Conservation (phyloP, 768 basidiomycete species). For the Psilocybe sp. region DNA sequence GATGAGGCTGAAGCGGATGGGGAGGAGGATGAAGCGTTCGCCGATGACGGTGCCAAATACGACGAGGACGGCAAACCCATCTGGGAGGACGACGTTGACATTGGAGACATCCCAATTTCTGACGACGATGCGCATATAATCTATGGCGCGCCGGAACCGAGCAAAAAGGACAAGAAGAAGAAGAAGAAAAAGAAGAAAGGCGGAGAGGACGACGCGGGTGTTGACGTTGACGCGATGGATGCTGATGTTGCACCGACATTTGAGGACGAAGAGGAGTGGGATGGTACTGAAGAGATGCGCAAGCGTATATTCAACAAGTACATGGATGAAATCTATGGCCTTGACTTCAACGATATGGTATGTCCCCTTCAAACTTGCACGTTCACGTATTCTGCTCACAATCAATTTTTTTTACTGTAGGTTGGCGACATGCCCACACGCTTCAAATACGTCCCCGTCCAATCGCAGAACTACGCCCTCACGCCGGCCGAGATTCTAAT, state of each 20-base stretch:
- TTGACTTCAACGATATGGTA: slow-evolving; percentile 97
- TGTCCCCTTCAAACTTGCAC: slow-evolving; percentile 22
- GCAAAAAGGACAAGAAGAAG: slow-evolving; percentile 26
- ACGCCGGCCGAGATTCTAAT: slow-evolving; percentile 84
- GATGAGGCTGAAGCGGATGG: slow-evolving; percentile 35
- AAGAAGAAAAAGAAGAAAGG: slow-evolving; percentile 58
- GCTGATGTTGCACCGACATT: slow-evolving; percentile 33
- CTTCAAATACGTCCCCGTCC: slow-evolving; percentile 84
- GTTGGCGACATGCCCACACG: slow-evolving; percentile 88
- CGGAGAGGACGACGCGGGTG: slow-evolving; percentile 47
- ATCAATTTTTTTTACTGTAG: slow-evolving; percentile 35
- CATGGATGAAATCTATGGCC: slow-evolving; percentile 85
- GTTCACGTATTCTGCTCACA: background rate
- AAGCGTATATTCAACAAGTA: slow-evolving; percentile 81
- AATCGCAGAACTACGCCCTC: slow-evolving; percentile 63
- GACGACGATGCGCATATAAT: slow-evolving; percentile 28
- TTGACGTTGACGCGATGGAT: slow-evolving; percentile 57
- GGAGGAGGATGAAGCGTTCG: slow-evolving; percentile 19
- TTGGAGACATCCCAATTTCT: slow-evolving; percentile 55
- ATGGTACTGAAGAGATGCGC: slow-evolving; percentile 88
- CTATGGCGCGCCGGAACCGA: slow-evolving; percentile 8
- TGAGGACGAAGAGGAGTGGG: slow-evolving; percentile 67
- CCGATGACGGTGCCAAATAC: slow-evolving; percentile 32
- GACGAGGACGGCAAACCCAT: slow-evolving; percentile 64
- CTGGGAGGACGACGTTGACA: slow-evolving; percentile 91